A percentile compares a stretch with the other conserved stretches of the same genome.
Conservation (phyloP, 176 grass and related monocot genomes). For the Ensete glaucum region DNA sequence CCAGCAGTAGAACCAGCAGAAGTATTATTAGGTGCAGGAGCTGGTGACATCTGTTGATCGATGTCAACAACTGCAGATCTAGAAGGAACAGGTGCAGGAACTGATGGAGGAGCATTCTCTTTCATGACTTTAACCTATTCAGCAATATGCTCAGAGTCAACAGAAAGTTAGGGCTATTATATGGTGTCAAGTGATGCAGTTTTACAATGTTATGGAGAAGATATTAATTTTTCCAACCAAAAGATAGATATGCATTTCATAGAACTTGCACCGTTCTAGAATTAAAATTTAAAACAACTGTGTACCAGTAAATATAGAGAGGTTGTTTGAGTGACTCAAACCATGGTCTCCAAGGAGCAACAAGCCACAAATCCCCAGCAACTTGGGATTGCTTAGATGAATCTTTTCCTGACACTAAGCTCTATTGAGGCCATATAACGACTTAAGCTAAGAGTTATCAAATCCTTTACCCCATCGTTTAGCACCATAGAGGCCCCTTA, state of each 20-base stretch:
- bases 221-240: no score
- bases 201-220: no score
- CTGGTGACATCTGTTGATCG: slow-evolving; percentile 40
- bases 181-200: no score
- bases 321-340: no score
- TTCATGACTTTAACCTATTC: slow-evolving; percentile 87
- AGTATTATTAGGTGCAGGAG: slow-evolving; percentile 36
- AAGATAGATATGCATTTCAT: no score
- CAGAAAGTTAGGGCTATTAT: no score
- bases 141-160: neutral
- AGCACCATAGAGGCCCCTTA: no score
- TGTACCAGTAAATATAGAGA: no score
- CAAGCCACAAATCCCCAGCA: neutral
- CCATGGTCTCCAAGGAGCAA: neutral
- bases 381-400: neutral
- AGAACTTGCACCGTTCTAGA: neutral
- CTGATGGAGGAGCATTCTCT: slow-evolving; percentile 22
- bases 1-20: slow-evolving; percentile 37
- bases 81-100: slow-evolving; percentile 14
- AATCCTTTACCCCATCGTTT: neutral
- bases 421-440: no score
- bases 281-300: neutral
- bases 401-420: neutral
- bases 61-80: slow-evolving; percentile 36
- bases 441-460: neutral